These are phyloP conservation scores for Gossypium turneri DNA, from an alignment of 345 rosid genomes.

Conservation along the genomic window DNA sequence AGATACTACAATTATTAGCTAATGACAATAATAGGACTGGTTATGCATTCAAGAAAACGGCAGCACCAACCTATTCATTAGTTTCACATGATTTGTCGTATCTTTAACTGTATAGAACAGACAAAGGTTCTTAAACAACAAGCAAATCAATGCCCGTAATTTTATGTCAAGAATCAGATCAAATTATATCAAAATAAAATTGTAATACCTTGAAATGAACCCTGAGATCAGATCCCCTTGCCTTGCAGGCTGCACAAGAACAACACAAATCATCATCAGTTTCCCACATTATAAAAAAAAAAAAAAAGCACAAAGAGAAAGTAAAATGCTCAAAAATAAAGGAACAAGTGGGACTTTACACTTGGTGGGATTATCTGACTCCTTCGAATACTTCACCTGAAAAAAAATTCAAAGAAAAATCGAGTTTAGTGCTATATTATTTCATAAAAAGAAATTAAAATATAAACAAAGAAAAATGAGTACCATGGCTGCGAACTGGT, in stretches of 20 bases:
- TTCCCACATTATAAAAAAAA: not conserved
- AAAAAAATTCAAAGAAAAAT: not conserved
- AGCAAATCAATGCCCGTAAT: conserved; percentile 23
- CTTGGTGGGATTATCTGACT: conserved; percentile 88
- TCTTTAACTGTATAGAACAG: conserved; percentile 34
- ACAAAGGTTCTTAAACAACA: conserved; percentile 65
- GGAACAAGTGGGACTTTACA: conserved; percentile 39
- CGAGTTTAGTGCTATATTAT: not conserved
- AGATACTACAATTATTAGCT: not conserved
- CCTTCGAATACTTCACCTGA: conserved; percentile 95
- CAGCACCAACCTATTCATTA: no score
- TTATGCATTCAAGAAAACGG: not conserved
- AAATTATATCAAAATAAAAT: not conserved
- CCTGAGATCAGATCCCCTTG: conserved; percentile 90
- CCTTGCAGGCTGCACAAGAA: conserved; percentile 80
- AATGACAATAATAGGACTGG: not conserved
- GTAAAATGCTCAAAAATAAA: not conserved
- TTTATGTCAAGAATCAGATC: not conserved
- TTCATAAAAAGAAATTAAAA: not conserved
- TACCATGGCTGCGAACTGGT: conserved; percentile 11
- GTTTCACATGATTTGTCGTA: conserved; percentile 60
- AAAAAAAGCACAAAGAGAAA: not conserved
- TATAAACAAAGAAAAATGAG: not conserved
- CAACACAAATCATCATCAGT: not conserved
- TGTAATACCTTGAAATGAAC: conserved; percentile 83